Base-by-base conservation (phyloP, 495 filamentous ascomycete species). In the Trichoderma reesei region DNA sequence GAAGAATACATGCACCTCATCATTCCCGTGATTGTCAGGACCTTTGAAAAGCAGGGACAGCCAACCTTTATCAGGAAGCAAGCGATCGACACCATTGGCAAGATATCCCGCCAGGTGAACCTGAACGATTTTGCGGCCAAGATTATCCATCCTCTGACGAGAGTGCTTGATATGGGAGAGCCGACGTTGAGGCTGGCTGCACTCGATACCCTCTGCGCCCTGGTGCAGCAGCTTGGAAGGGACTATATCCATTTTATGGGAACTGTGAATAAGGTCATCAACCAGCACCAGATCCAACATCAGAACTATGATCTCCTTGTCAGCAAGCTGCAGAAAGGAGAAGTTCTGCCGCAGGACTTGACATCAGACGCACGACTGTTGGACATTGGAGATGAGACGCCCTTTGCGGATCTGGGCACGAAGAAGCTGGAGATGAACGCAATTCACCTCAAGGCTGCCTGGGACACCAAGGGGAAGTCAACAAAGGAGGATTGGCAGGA, bases 1-100 rank as follows among this genome's bases (percentile, higher is more conserved):
- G 94, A 98, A 72, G 93, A 97, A 72, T 97, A 98, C 74, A 98
- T 99, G 94, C 94, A 98, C 74, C 81, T 99, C 37, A 98, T 99
- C 67, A 92, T 99, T 41, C 94, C 94, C 8, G 88, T 92, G n/a
- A 89, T 99, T 65, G 90, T 99, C 18, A 84, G 87, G 16, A 85
- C 96, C 63, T 96, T 97, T 70, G 91, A 98, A 69, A 92, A 88
- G 65, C 82, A 85, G 20, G 85, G 87, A 42, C 88, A 94, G 66
- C 90, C 90, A 6, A 76, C 82, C 10, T 85, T 85, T 65, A 82
- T 95, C 46, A 88, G 92, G 38, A 93, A 92, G 72, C 85, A 84
- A 37, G 92, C 93, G 11, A 97, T 99, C 69, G 94, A 99, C 67
- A 96, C 92, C 0, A 82, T 99, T 61, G 93, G 91, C 16, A 91